Conservation (phyloP, 2,329 filamentous ascomycete species). For the Venturia aucupariae region DNA sequence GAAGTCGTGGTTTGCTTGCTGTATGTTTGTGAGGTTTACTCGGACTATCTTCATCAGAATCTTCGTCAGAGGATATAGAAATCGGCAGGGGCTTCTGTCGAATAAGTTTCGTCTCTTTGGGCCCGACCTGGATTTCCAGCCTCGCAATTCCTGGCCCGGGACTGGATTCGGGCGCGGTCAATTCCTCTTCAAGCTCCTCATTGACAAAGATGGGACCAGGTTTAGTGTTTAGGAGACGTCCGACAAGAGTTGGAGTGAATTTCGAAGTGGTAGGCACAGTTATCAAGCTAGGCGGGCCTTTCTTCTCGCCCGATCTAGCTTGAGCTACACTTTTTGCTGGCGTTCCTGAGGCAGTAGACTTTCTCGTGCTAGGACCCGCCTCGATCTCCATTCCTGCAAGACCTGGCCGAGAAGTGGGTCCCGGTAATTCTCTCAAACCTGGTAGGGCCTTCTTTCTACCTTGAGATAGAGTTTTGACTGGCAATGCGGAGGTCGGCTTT, state of each 20-base stretch:
- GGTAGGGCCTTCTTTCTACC: not conserved
- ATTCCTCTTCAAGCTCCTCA: not conserved
- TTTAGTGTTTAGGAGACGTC: not conserved
- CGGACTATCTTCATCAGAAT: not conserved
- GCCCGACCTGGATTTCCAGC: not conserved
- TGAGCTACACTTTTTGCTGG: not conserved
- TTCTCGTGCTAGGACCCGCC: not conserved
- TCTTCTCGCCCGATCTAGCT: not conserved
- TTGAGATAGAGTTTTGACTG: not conserved
- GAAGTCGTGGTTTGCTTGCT: not conserved
- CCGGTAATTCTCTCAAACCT: not conserved
- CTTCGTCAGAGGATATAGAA: not conserved
- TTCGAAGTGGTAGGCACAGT: not conserved
- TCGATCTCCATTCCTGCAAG: not conserved
- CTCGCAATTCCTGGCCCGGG: not conserved
- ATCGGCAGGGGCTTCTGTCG: not conserved
- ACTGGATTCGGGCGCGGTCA: not conserved
- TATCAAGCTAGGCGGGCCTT: not conserved
- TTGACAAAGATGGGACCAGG: not conserved
- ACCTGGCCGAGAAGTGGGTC: not conserved
- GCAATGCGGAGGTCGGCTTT: not conserved
- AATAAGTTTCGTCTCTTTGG: not conserved
- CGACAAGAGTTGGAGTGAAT: not conserved
- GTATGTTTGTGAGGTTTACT: not conserved
- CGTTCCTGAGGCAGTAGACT: not conserved